A percentile compares a stretch with the other conserved stretches of the same genome.
phyloP scores from a whole-genome alignment of 2,329 filamentous ascomycete genomes.

The Hypoxylon sp. region DNA sequence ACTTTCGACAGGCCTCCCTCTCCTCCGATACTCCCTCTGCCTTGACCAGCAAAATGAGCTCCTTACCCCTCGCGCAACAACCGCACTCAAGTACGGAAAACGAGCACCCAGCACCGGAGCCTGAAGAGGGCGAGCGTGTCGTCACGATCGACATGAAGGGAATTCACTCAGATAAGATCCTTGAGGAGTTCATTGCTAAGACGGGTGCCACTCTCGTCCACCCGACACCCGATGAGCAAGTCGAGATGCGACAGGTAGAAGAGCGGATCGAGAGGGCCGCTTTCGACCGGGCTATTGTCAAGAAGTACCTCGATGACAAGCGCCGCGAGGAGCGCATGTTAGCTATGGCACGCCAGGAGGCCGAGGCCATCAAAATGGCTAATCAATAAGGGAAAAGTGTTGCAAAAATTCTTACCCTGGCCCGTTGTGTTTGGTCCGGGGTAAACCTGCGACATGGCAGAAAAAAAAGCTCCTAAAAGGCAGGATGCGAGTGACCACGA shows the following conservation, averaged over 20 bases:
- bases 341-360: constrained; percentile 67
- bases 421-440: not conserved
- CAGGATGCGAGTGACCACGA: constrained; percentile 5
- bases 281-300: constrained; percentile 68
- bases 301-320: constrained; percentile 68
- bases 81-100: constrained; percentile 65
- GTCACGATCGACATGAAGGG: constrained; percentile 75
- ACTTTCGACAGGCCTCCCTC: constrained; percentile 65
- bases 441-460: not conserved
- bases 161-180: constrained; percentile 72
- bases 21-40: constrained; percentile 41
- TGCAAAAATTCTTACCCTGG: not conserved
- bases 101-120: constrained; percentile 64
- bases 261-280: constrained; percentile 67
- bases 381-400: constrained; percentile 46
- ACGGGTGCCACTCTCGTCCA: constrained; percentile 72
- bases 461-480: no score
- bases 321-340: constrained; percentile 74
- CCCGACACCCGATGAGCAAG: constrained; percentile 72
- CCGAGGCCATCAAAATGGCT: constrained; percentile 60
- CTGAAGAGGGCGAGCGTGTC: constrained; percentile 64
- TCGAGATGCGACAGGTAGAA: constrained; percentile 70
- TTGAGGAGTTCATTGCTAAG: constrained; percentile 72
- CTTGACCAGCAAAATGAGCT: constrained; percentile 39
- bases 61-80: constrained; percentile 56